Base-by-base conservation (phyloP, 2,329 filamentous ascomycete genomes). In the Aureobasidium mangrovei region DNA sequence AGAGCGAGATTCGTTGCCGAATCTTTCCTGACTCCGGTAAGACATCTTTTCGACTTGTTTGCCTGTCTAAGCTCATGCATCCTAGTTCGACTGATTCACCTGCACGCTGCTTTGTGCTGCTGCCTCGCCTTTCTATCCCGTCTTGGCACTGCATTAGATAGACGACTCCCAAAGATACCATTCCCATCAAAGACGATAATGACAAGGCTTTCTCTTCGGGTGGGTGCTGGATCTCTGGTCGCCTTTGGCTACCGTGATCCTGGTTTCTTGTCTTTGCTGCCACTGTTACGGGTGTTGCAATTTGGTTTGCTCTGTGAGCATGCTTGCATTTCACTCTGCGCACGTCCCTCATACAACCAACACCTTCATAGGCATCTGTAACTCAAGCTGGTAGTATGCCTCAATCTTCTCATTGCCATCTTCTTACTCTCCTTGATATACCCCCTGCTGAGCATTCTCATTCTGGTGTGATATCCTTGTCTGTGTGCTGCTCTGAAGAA, bases 1-100 rank as follows among this genome's bases (percentile, higher is more conserved):
- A 82, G 93, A 73, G 93, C 93, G 69, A 85, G 93, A 77, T 98
- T 97, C 69, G 91, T 98, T 49, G 93, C 93, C 45, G 93, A 98
- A 74, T 96, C 93, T 57, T 98, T 98, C 80, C 75, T 98, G 72
- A 96, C 91, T 68, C 93, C 91, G 31, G 49, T 53, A 44, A 53
- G 49, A 53, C 40, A 24, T 24, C 29, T 26, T 12, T 18, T n/a
- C 9, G 10, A 36, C 27, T 32, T 31, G 31, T 53, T 31, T 44
- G 49, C 6, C 12, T 12, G 1, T n/a, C 7, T 9, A 18, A 36
- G 10, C 49, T 53, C 32, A 53, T 33, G 18, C 35, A 12, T 1
- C 28, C 10, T 32, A 59, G 59, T 60, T 60, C 56, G 56, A 58
- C 33, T 60, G 48, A 57, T 41, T 10, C 43, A 42, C 44, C 33